These are phyloP conservation scores for Tieghemiomyces parasiticus DNA, from an alignment of 192 early-diverging fungal species.

Conservation along the genomic window DNA sequence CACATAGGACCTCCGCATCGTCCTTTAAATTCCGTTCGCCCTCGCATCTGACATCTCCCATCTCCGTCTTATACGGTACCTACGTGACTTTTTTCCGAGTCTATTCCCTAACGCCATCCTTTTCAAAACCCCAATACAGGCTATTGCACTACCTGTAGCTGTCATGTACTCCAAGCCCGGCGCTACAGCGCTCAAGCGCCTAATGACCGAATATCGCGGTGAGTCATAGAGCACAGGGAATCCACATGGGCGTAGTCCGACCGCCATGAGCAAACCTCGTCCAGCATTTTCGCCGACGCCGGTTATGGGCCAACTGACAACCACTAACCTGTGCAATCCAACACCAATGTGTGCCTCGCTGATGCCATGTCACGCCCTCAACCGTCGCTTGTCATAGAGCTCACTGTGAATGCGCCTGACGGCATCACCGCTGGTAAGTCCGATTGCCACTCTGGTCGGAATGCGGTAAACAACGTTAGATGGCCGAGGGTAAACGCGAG, in stretches of 20 bases:
- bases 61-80: no score
- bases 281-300: not conserved
- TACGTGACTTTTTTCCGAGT: no score
- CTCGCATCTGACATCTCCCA: no score
- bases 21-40: no score
- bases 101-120: no score
- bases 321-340: not conserved
- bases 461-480: slow-evolving; percentile 13
- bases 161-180: slow-evolving; percentile 36
- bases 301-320: not conserved
- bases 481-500: slow-evolving; percentile 13
- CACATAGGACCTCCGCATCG: no score
- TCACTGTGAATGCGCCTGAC: slow-evolving; percentile 80
- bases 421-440: slow-evolving; percentile 75
- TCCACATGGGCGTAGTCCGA: not conserved
- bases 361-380: not conserved
- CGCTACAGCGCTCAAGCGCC: slow-evolving; percentile 68
- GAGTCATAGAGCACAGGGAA: not conserved
- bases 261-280: slow-evolving; percentile 1
- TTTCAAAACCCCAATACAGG: no score
- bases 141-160: no score
- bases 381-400: slow-evolving; percentile 33
- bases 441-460: slow-evolving; percentile 11
- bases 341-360: not conserved
- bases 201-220: slow-evolving; percentile 91